phyloP scores from a whole-genome alignment of 768 basidiomycete genomes.

The Lactarius pseudohatsudake region DNA sequence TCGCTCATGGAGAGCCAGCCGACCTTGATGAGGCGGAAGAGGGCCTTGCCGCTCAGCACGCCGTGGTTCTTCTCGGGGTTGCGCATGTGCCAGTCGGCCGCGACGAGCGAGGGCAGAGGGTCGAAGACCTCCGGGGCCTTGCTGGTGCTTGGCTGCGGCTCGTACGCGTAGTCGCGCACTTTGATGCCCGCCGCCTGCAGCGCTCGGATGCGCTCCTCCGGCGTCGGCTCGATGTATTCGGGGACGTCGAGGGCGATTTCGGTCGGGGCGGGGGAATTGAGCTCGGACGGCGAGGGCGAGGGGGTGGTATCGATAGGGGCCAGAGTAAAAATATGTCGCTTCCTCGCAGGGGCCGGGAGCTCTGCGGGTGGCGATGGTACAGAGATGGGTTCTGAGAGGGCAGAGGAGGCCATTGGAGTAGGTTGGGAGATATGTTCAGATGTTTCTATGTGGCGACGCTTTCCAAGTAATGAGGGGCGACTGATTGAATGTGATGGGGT shows the following conservation, averaged over 20 bases:
- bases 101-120: conserved; percentile 31
- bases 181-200: conserved; percentile 34
- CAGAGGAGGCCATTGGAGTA: not conserved
- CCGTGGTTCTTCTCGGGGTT: conserved; percentile 15
- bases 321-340: conserved; percentile 3
- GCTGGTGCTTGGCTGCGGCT: conserved; percentile 16
- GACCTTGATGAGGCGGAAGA: conserved; percentile 33
- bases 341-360: not conserved
- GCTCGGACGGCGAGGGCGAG: not conserved
- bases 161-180: conserved; percentile 37
- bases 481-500: not conserved
- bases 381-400: not conserved
- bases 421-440: not conserved
- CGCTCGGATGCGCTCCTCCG: conserved; percentile 9
- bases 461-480: not conserved
- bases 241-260: conserved; percentile 31
- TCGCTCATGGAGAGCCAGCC: conserved; percentile 35
- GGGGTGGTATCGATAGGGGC: conserved; percentile 2
- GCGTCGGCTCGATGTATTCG: conserved; percentile 19
- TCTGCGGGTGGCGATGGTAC: not conserved
- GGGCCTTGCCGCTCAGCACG: conserved; percentile 28
- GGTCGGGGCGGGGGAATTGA: conserved; percentile 34
- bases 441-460: conserved; percentile 12
- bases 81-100: conserved; percentile 36
- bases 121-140: conserved; percentile 33